phyloP scores from a whole-genome alignment of 176 grass and related monocot species.

The Avena insularis region DNA sequence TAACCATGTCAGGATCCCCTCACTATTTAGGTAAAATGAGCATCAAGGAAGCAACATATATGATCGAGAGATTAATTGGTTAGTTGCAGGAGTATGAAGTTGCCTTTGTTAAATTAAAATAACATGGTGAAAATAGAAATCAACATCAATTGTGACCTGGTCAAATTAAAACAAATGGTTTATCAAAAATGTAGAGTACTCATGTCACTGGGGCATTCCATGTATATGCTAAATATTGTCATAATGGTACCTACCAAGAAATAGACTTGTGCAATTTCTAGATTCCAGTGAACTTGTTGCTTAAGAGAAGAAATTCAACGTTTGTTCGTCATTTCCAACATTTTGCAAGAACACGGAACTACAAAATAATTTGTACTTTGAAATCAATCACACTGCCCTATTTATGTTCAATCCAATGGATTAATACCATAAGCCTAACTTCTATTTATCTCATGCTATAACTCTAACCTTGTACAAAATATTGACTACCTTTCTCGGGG shows the following conservation, averaged over 20 bases:
- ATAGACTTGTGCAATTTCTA: neutral
- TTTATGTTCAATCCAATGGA: neutral
- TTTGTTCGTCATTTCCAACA: neutral
- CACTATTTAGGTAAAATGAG: too few relatives aligned
- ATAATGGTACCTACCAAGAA: too few relatives aligned
- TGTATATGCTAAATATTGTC: too few relatives aligned
- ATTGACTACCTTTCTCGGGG: neutral
- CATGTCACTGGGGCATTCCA: too few relatives aligned
- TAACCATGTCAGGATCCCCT: too few relatives aligned
- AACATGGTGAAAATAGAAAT: too few relatives aligned
- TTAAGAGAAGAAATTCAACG: neutral
- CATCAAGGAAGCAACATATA: too few relatives aligned
- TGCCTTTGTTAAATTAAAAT: neutral
- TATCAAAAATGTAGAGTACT: too few relatives aligned
- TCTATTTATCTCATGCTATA: neutral
- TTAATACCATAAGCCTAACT: neutral
- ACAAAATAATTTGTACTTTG: neutral
- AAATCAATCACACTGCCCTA: neutral
- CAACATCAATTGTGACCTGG: too few relatives aligned
- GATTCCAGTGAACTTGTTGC: neutral
- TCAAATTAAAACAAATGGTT: too few relatives aligned
- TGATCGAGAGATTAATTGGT: too few relatives aligned
- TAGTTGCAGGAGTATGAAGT: too few relatives aligned
- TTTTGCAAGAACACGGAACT: neutral
- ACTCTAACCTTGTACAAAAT: neutral